Base-by-base conservation (phyloP, 1,139 yeast species). In the Pichia sp. region DNA sequence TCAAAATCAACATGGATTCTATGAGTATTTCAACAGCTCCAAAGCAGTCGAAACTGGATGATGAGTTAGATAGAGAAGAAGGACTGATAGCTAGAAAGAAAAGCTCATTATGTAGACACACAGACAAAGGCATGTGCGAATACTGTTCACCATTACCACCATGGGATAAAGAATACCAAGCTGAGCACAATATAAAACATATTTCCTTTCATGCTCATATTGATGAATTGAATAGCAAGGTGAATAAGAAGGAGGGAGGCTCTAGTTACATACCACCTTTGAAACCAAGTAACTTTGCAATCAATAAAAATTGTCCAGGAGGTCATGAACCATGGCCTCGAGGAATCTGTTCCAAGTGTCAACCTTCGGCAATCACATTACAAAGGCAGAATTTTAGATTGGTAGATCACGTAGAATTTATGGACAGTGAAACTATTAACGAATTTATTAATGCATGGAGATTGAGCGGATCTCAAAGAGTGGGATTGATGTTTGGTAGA, bases 331-430 rank as follows among this genome's bases (percentile, higher is more conserved):
- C 95, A 6, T 90, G 95, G 84, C 97, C 98, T 1, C 74, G 71
- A 45, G 97, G 97, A 0, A 88, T 92, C 52, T 92, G 98, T 60
- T 84, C 95, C n/a, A 87, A 88, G 62, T 92, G 98, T 64, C 97
- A 90, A 63, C 97, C 98, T 0, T 80, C 95, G 1, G 95, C 96
- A 0, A 87, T 94, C 47, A 88, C 97, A 0, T 70, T 94, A 51
- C 95, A 85, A 61, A 90, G 82, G 61, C 98, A 94, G 62, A 72
- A 75, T 41, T 94, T 85, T 62, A 75, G 99, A 58, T 86, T 92
- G 96, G 95, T 94, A 27, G 99, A 94, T 64, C 97, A 94, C 66
- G 94, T 92, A 32, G 97, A 92, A 62, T 85, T 90, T 64, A 80
- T 88, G 26, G 79, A 77, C 50, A 77, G 88, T 40, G 69, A 71